These are phyloP conservation scores for Auricularia auricula-judae DNA, from an alignment of 768 basidiomycete genomes.

Conservation along the genomic window DNA sequence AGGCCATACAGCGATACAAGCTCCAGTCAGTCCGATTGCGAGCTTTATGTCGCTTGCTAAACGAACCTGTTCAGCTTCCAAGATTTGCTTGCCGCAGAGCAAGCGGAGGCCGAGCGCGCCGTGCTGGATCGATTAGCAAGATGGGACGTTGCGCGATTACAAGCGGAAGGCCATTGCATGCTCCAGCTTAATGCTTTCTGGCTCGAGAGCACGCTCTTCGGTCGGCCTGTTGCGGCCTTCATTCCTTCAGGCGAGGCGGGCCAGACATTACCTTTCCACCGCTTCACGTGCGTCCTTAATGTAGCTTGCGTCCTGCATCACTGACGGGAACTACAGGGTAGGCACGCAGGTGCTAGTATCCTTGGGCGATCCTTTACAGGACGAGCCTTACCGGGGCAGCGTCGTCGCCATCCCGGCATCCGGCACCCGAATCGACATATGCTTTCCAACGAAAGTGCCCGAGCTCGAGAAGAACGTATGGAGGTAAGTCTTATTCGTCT, in stretches of 20 bases:
- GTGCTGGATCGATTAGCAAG: constrained; percentile 52
- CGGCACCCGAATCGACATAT: constrained; percentile 42
- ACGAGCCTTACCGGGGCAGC: constrained; percentile 42
- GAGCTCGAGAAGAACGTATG: constrained; percentile 34
- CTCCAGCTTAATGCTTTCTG: constrained; percentile 58
- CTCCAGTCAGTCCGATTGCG: constrained; percentile 31
- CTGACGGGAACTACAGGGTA: constrained; percentile 30
- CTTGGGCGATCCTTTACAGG: constrained; percentile 52
- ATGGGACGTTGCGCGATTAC: constrained; percentile 48
- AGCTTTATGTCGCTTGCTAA: not conserved
- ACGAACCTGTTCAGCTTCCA: constrained; percentile 29
- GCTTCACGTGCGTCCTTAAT: constrained; percentile 48
- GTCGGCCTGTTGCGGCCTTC: constrained; percentile 58
- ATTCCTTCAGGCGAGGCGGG: constrained; percentile 42
- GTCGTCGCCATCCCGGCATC: constrained; percentile 32
- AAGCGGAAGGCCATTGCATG: constrained; percentile 63
- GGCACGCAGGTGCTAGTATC: constrained; percentile 56
- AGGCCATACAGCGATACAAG: constrained; percentile 43
- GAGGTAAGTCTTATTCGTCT: constrained; percentile 19
- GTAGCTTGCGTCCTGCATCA: not conserved
- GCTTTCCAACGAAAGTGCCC: constrained; percentile 39
- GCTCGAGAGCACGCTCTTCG: constrained; percentile 52
- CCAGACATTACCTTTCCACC: constrained; percentile 47
- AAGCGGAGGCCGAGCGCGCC: constrained; percentile 48
- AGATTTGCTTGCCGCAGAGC: constrained; percentile 43